A percentile compares a stretch with the other conserved stretches of the same genome.
Conservation (phyloP, 2,329 filamentous ascomycete species). For the Cladophialophora yegresii region DNA sequence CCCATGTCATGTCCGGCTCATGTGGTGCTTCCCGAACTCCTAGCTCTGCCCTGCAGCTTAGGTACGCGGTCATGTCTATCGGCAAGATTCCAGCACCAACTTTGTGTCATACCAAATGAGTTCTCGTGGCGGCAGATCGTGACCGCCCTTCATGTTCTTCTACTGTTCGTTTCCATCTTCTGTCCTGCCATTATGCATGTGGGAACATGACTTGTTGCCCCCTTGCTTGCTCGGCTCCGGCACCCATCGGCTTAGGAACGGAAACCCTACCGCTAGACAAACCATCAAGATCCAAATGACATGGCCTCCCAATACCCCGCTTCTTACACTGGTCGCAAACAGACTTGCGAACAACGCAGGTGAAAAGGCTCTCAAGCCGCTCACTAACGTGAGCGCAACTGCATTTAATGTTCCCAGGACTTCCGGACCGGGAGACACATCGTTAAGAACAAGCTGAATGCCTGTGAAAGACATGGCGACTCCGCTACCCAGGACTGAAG, state of each 20-base stretch:
- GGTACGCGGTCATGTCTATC: not conserved
- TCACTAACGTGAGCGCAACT: conserved; percentile 62
- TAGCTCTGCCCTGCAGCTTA: not conserved
- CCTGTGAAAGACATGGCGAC: conserved; percentile 69
- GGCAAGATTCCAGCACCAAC: not conserved
- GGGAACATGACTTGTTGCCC: not conserved
- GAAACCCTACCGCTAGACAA: conserved; percentile 42
- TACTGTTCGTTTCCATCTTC: not conserved
- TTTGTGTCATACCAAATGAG: conserved; percentile 37
- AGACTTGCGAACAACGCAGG: conserved; percentile 68
- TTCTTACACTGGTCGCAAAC: conserved; percentile 66
- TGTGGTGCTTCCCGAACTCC: not conserved
- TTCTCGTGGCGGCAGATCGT: not conserved
- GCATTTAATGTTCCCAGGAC: conserved; percentile 73
- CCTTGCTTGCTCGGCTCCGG: conserved; percentile 16
- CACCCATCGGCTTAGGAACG: conserved; percentile 35
- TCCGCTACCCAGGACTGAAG: conserved; percentile 60
- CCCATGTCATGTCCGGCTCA: not conserved
- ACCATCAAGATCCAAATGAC: conserved; percentile 64
- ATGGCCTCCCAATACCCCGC: conserved; percentile 65
- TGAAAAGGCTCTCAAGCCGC: conserved; percentile 64
- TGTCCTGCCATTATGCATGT: not conserved
- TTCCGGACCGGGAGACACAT: conserved; percentile 65
- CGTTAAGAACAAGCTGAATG: conserved; percentile 73
- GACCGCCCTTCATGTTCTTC: not conserved